phyloP scores from a whole-genome alignment of 257 asterid genomes.

The Jacaranda copaia region DNA sequence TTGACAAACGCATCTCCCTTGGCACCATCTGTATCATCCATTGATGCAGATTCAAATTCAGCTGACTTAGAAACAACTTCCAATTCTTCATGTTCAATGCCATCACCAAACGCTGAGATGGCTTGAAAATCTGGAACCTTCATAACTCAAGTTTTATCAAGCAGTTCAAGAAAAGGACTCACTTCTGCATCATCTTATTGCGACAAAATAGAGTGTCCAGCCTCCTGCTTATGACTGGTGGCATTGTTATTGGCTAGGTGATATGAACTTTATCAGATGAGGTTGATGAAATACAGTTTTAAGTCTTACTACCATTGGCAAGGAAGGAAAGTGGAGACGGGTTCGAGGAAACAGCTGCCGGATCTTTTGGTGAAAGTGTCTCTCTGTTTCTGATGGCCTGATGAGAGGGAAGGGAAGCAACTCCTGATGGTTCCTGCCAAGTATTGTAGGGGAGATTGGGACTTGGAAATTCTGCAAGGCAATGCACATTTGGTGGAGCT shows the following conservation, averaged over 20 bases:
- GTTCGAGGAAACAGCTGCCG: background rate
- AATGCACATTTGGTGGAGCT: background rate
- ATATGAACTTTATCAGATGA: too few relatives aligned
- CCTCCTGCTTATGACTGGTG: background rate
- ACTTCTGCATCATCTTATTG: background rate
- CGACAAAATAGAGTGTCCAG: too few relatives aligned
- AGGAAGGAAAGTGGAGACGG: background rate
- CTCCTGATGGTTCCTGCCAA: background rate
- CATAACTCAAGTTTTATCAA: background rate
- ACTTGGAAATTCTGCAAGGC: too few relatives aligned
- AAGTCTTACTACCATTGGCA: background rate
- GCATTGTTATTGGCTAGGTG: too few relatives aligned
- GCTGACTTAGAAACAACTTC: slow-evolving; percentile 1
- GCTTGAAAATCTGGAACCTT: background rate
- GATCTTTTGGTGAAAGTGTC: too few relatives aligned
- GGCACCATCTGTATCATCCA: slow-evolving; percentile 21
- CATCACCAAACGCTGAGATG: background rate
- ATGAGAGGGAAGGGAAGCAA: background rate
- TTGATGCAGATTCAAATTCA: slow-evolving; percentile 32
- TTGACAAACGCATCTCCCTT: slow-evolving; percentile 11
- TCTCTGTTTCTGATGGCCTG: background rate
- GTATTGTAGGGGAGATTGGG: background rate
- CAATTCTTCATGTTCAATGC: slow-evolving; percentile 25
- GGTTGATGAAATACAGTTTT: too few relatives aligned
- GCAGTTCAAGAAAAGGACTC: background rate